Evolutionary conservation across 164 flowering plant genomes (phyloP).

Genomic region (Malania oleifera): DNA sequence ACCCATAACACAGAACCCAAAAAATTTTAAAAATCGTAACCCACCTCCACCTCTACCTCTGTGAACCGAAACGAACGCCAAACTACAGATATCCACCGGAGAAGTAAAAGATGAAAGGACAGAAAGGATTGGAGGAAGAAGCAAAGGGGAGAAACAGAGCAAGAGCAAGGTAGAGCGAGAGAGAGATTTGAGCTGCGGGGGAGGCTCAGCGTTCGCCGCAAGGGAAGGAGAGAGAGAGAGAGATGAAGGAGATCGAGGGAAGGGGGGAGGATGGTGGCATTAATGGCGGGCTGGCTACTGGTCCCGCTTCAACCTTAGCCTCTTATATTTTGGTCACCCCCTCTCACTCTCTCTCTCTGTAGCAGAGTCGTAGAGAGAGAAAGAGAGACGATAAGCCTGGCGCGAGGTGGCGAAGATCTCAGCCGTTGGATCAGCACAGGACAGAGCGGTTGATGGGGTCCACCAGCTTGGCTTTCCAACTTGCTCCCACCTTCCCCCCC

Average conservation of each 20-base stretch:
- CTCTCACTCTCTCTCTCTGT: no score
- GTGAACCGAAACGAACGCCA: slow-evolving; percentile 5
- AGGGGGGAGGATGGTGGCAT: slow-evolving; percentile 12
- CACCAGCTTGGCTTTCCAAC: no score
- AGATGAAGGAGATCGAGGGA: slow-evolving; percentile 8
- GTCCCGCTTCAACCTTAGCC: slow-evolving; percentile 4
- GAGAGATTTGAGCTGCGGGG: background rate
- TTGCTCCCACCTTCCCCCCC: no score
- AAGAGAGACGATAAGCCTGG: background rate
- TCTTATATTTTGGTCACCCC: background rate
- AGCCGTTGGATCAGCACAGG: background rate
- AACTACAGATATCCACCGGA: background rate
- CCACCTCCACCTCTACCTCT: no score
- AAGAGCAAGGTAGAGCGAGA: background rate
- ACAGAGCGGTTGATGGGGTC: no score
- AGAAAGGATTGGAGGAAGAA: no score
- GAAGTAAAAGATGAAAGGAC: no score
- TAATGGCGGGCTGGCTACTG: slow-evolving; percentile 24
- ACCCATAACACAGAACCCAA: no score
- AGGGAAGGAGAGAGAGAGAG: background rate
- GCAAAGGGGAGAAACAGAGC: no score
- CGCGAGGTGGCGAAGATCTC: background rate
- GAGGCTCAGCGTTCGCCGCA: background rate
- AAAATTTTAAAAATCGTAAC: no score
- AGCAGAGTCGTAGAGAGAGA: background rate